Evolutionary conservation across 2,329 filamentous ascomycete species (phyloP).

Genomic region (Microcyclospora tardicrescens): DNA sequence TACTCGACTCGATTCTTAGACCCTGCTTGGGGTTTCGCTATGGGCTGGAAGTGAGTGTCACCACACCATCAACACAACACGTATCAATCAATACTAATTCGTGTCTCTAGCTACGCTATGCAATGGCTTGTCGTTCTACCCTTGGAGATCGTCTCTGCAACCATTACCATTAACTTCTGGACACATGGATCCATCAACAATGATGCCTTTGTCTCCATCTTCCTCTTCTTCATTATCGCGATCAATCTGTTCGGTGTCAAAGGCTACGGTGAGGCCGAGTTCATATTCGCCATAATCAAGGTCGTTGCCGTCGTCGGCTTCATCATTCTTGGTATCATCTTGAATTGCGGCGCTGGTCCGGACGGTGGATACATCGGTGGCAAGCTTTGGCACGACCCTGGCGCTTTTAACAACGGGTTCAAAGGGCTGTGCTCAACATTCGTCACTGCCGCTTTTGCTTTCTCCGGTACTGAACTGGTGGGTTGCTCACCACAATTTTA

Average conservation of each 20-base stretch:
- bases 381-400: slow-evolving; percentile 62
- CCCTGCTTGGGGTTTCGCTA: slow-evolving; percentile 44
- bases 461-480: slow-evolving; percentile 63
- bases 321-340: slow-evolving; percentile 74
- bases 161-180: slow-evolving; percentile 17
- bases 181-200: slow-evolving; percentile 38
- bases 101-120: slow-evolving; percentile 7
- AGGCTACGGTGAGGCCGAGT: slow-evolving; percentile 34
- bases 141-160: slow-evolving; percentile 17
- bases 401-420: slow-evolving; percentile 75
- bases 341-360: slow-evolving; percentile 70
- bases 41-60: slow-evolving; percentile 14
- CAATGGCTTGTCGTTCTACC: slow-evolving; percentile 15
- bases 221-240: slow-evolving; percentile 58
- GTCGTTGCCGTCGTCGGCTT: slow-evolving; percentile 76
- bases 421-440: slow-evolving; percentile 71
- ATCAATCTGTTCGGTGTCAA: slow-evolving; percentile 83
- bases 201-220: slow-evolving; percentile 70
- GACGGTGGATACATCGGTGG: slow-evolving; percentile 67
- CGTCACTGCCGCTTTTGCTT: slow-evolving; percentile 64
- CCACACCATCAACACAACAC: no score
- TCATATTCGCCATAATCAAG: slow-evolving; percentile 43
- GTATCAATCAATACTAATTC: slow-evolving; percentile 1
- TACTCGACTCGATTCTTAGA: slow-evolving; percentile 89
- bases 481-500: slow-evolving; percentile 27